A percentile compares a stretch with the other conserved stretches of the same genome.
Evolutionary conservation across 768 basidiomycete species (phyloP).

Genomic region (Leccinum olivaceopallidum): DNA sequence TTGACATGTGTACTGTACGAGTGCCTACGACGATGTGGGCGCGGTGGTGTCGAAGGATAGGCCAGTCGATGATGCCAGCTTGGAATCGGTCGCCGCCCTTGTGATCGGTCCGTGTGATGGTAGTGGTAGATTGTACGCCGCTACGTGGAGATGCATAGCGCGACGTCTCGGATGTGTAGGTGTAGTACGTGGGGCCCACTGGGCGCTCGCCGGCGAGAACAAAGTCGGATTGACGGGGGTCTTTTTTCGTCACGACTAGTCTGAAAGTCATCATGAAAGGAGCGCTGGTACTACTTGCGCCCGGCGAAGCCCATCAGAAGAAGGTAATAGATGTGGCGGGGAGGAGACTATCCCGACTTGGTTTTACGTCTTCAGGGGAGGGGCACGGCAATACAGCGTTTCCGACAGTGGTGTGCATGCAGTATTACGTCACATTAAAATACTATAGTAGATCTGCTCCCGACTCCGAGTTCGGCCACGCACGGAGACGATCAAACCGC

Average conservation of each 20-base stretch:
- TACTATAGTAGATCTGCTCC: neutral
- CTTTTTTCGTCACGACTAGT: slow-evolving; percentile 24
- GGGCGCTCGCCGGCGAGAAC: slow-evolving; percentile 6
- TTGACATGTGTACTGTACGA: slow-evolving; percentile 26
- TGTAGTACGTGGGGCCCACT: slow-evolving; percentile 16
- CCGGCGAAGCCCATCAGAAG: neutral
- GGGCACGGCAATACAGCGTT: neutral
- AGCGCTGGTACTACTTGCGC: neutral
- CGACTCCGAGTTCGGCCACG: neutral
- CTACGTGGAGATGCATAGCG: slow-evolving; percentile 5
- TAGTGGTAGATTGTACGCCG: slow-evolving; percentile 22
- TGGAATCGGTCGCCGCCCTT: slow-evolving; percentile 23
- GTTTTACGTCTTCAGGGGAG: neutral
- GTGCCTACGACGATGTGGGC: slow-evolving; percentile 27
- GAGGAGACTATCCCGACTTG: neutral
- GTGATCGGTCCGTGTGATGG: slow-evolving; percentile 23
- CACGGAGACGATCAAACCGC: neutral
- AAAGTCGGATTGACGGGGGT: slow-evolving; percentile 30
- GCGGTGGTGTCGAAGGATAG: slow-evolving; percentile 3
- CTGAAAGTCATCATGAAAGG: slow-evolving; percentile 21
- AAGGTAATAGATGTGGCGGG: neutral
- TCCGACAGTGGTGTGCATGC: neutral
- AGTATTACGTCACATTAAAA: neutral
- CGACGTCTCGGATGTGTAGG: neutral
- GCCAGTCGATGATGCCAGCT: slow-evolving; percentile 35